These are phyloP conservation scores for Ophiocordyceps camponoti-saundersi DNA, from an alignment of 2,329 filamentous ascomycete genomes.

Conservation along the genomic window DNA sequence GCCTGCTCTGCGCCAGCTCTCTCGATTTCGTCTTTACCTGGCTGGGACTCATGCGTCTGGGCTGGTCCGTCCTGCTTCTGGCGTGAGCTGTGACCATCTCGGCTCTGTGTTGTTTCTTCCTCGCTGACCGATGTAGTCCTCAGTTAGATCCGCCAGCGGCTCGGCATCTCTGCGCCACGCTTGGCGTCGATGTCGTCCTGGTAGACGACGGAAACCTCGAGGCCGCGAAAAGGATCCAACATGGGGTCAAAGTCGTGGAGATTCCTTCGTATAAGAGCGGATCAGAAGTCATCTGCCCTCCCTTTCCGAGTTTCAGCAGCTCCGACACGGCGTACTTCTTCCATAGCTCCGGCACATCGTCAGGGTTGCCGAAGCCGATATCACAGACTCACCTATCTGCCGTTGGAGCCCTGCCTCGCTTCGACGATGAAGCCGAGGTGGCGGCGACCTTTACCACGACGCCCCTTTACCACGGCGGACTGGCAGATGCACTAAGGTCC, in stretches of 20 bases:
- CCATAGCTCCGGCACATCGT: constrained; percentile 49
- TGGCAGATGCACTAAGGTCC: constrained; percentile 43
- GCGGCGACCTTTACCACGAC: constrained; percentile 46
- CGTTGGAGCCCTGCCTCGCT: constrained; percentile 33
- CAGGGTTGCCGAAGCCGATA: constrained; percentile 45
- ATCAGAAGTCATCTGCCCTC: constrained; percentile 1
- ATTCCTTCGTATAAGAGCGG: neutral
- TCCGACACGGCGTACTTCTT: constrained; percentile 36
- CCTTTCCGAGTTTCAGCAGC: neutral
- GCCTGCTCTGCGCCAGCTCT: constrained; percentile 37
- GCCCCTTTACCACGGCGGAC: constrained; percentile 47
- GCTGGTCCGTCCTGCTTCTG: constrained; percentile 36
- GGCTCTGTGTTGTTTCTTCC: neutral
- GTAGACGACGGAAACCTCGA: neutral
- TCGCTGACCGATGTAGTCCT: constrained; percentile 16
- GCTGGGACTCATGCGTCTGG: constrained; percentile 39
- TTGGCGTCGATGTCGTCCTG: constrained; percentile 24
- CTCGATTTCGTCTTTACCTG: constrained; percentile 40
- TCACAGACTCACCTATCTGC: constrained; percentile 31
- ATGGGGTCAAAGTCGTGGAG: neutral
- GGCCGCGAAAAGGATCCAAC: neutral
- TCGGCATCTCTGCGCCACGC: constrained; percentile 30
- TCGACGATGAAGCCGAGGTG: constrained; percentile 13
- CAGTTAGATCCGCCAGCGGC: constrained; percentile 28
- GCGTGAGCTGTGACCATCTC: constrained; percentile 20